phyloP scores from a whole-genome alignment of 1,284 basidiomycete genomes.

The Xerocomus nothofagi region DNA sequence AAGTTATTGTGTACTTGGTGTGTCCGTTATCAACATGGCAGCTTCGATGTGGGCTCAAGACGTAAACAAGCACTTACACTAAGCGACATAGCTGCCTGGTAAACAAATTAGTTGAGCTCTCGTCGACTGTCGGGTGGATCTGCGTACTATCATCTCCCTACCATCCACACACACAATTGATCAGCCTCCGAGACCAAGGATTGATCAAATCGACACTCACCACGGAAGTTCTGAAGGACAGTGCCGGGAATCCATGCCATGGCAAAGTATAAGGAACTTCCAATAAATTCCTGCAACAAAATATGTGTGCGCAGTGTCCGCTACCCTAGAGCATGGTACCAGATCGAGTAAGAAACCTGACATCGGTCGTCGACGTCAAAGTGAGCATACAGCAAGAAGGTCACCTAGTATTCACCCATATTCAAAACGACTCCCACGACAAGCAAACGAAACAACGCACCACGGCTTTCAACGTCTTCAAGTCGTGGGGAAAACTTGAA shows the following conservation, averaged over 20 bases:
- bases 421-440: neutral
- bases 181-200: too few species aligned
- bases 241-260: neutral
- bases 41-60: too few species aligned
- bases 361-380: neutral
- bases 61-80: too few species aligned
- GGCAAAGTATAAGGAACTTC: neutral
- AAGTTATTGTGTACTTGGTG: too few species aligned
- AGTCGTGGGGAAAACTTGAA: slow-evolving; percentile 12
- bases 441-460: slow-evolving; percentile 2
- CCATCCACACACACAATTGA: neutral
- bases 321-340: neutral
- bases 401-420: slow-evolving; percentile 1
- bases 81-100: too few species aligned
- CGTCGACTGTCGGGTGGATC: neutral
- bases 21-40: too few species aligned
- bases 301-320: neutral
- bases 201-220: slow-evolving; percentile 3
- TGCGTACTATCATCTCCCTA: slow-evolving; percentile 13
- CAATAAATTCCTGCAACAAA: neutral
- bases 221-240: slow-evolving; percentile 5
- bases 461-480: slow-evolving; percentile 12
- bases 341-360: neutral
- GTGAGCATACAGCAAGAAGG: slow-evolving; percentile 3
- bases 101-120: too few species aligned